Evolutionary conservation across 1,139 yeast species (phyloP), one percentile per base, ranked within the genome.

Genomic region (Candida tunisiensis): DNA sequence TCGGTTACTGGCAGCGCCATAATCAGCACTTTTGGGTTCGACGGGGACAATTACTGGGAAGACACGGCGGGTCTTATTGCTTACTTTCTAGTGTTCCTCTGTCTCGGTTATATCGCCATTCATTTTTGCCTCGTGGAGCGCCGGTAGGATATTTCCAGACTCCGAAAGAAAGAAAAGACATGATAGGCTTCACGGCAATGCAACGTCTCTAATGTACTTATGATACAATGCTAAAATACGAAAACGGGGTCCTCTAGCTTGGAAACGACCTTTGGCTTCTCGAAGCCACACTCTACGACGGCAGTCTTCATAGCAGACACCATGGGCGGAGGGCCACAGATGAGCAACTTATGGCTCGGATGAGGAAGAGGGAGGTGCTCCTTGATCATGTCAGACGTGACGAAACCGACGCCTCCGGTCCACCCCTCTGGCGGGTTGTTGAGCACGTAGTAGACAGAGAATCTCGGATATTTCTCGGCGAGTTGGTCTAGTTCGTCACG

Each of bases 1-100:
- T 94, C 83, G 51, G 92, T 88, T n/a, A 98, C 98, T 0, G 98
- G 98, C 5, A 96, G 98, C 2, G 91, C 93, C 1, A 88, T 88
- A 33, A 62, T 88, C 39, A 78, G 92, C 40, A 83, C 96, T 0
- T 88, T 88, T 58, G 98, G 98, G 0, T 88, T 88, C 51, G 68
- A 79, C 37, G 85, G 80, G 12, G 69, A 72, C 22, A 91, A 88
- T 2, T 65, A 79, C 35, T 55, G 69, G 55, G 56, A 59, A 23
- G 96, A 88, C 48, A 61, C 74, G 14, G 40, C 57, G 6, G 65
- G 61, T 21, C 58, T 80, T 31, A 57, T 53, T 0, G 57, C 62
- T 6, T 44, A 60, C 29, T 45, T 54, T 26, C 44, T 55, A 3
- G 42, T 60, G 2, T 80, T 80, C 47, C 49, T 77, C 25, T 41